phyloP scores from a whole-genome alignment of 2,329 filamentous ascomycete genomes.

The Aspergillus ustus region DNA sequence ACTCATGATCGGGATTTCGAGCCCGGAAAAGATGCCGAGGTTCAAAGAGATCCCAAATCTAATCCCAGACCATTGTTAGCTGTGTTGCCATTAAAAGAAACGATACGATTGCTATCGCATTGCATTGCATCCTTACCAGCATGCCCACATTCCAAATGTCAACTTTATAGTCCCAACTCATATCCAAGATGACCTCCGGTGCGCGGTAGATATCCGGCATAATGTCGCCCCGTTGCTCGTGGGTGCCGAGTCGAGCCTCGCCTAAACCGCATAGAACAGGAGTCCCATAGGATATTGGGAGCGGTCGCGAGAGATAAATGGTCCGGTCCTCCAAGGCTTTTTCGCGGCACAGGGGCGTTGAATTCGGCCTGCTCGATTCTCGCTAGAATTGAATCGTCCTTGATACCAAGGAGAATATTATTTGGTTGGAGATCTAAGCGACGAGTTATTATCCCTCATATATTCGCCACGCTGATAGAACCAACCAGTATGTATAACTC shows the following conservation, averaged over 20 bases:
- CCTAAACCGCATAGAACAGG: constrained; percentile 38
- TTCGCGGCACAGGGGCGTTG: constrained; percentile 31
- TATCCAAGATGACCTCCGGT: constrained; percentile 35
- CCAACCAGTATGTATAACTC: constrained; percentile 34
- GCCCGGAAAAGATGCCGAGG: constrained; percentile 22
- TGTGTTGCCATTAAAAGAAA: neutral
- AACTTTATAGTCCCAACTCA: constrained; percentile 35
- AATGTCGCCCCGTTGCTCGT: constrained; percentile 26
- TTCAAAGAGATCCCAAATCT: neutral
- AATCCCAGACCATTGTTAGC: constrained; percentile 19
- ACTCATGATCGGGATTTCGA: constrained; percentile 11
- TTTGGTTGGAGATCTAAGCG: constrained; percentile 35
- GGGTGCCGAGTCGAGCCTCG: constrained; percentile 17
- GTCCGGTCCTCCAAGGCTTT: constrained; percentile 31
- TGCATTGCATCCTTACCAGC: constrained; percentile 26
- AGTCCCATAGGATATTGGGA: constrained; percentile 24
- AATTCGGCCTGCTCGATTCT: constrained; percentile 35
- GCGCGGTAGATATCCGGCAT: constrained; percentile 35
- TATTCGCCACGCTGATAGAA: neutral
- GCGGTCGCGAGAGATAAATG: constrained; percentile 31
- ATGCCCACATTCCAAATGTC: constrained; percentile 38
- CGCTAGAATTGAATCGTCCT: constrained; percentile 34
- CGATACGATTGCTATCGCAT: too few relatives aligned
- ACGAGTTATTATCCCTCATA: neutral
- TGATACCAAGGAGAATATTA: constrained; percentile 38